Conservation (phyloP, 768 basidiomycete genomes). For the Trametes cubensis region DNA sequence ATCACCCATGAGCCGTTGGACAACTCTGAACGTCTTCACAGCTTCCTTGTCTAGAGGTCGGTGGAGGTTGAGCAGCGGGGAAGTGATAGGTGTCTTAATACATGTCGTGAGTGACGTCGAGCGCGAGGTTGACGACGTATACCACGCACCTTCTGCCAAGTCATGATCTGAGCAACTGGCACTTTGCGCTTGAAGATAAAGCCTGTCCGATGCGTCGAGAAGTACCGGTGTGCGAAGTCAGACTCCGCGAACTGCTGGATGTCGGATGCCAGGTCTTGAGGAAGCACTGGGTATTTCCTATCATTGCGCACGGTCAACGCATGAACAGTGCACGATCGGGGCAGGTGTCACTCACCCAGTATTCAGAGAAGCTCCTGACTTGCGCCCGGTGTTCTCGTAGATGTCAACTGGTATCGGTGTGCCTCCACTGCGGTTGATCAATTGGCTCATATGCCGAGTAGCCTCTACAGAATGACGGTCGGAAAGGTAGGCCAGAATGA, state of each 20-base stretch:
- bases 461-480: conserved; percentile 46
- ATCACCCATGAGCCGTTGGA: conserved; percentile 94
- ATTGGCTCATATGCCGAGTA: conserved; percentile 72
- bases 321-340: conserved; percentile 18
- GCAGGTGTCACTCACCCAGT: conserved; percentile 57
- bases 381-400: conserved; percentile 24
- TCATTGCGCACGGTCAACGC: conserved; percentile 4
- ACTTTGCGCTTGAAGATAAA: conserved; percentile 83
- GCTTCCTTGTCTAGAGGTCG: conserved; percentile 73
- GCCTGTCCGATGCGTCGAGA: conserved; percentile 87
- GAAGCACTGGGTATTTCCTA: conserved; percentile 78
- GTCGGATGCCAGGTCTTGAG: conserved; percentile 77
- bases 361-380: conserved; percentile 50
- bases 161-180: conserved; percentile 86
- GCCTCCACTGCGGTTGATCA: conserved; percentile 62
- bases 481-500: conserved; percentile 7
- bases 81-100: conserved; percentile 58
- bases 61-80: conserved; percentile 75
- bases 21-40: conserved; percentile 82
- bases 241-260: conserved; percentile 87
- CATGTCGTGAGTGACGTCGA: not conserved
- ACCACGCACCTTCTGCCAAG: conserved; percentile 77
- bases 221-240: conserved; percentile 85
- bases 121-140: not conserved
- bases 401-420: conserved; percentile 53